phyloP scores from a whole-genome alignment of 305 asterid genomes.

The Euphrasia arctica region DNA sequence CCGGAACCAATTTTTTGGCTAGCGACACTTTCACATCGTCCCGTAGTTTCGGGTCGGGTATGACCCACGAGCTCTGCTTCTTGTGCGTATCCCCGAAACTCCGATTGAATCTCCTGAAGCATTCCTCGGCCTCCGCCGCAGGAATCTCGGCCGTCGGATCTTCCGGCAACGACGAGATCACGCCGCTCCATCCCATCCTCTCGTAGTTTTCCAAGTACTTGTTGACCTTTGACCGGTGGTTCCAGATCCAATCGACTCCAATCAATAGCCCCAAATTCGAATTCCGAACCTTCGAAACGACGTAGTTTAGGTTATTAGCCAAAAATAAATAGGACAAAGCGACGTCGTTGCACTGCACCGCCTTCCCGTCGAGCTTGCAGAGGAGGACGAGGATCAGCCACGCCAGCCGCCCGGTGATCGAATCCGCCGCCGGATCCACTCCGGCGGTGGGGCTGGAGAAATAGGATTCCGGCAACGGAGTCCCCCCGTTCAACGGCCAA shows the following conservation, averaged over 20 bases:
- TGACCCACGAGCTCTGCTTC: conserved; percentile 54
- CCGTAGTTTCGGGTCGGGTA: conserved; percentile 54
- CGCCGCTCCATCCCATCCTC: conserved; percentile 55
- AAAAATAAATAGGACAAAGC: conserved; percentile 56
- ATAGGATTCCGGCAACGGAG: conserved; percentile 35
- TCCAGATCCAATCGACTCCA: conserved; percentile 55
- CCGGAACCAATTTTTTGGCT: conserved; percentile 32
- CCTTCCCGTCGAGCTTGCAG: conserved; percentile 66
- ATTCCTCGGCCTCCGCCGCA: conserved; percentile 29
- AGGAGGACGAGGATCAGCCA: conserved; percentile 64
- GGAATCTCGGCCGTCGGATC: conserved; percentile 44
- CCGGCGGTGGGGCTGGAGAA: conserved; percentile 40
- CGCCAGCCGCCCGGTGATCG: conserved; percentile 39
- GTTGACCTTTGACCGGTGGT: conserved; percentile 45
- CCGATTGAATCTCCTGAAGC: conserved; percentile 38
- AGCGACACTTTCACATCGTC: conserved; percentile 45
- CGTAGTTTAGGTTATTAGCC: conserved; percentile 68
- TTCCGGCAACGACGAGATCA: conserved; percentile 40
- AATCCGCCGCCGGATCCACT: conserved; percentile 33
- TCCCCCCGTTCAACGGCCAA: conserved; percentile 29
- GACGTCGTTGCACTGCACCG: conserved; percentile 46
- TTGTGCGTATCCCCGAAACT: conserved; percentile 47
- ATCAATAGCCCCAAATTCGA: conserved; percentile 47
- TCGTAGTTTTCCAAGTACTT: conserved; percentile 44
- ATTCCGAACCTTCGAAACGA: conserved; percentile 49